Base-by-base conservation (phyloP, 345 rosid genomes). In the Salix purpurea region DNA sequence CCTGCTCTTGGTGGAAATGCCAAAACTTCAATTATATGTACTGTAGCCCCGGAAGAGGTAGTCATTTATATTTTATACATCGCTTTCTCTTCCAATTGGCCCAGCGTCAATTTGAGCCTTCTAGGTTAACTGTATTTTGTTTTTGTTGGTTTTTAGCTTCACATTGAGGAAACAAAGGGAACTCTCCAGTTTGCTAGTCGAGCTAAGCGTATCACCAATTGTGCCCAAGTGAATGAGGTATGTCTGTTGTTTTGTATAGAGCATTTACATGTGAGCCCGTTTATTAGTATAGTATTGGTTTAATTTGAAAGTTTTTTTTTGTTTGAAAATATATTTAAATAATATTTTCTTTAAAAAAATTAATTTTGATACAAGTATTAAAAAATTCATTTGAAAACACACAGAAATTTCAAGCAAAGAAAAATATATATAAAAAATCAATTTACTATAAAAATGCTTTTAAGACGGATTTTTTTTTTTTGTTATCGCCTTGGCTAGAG, bases 1-100 rank as follows among this genome's bases (percentile, higher is more conserved):
- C 94, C 97, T 84, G 97, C 98, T 40, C 92, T 96, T 24, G 99
- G 99, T 37, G 99, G 99, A 62, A 96, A 96, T 80, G 97, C 98
- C 7, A 96, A 93, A 85, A 93, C 99, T 67, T 93, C 98, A 74
- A 93, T 96, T 76, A 96, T 96, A 78, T 96, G 99, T 83, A 96
- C 99, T 26, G 67, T 93, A 70, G 98, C 98, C 75, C 99, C 99
- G 77, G 98, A 96, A 89, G 96, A 93, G 97, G 99, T 96, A 89
- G 62, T 21, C 28, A 54, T 21, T 30, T 69, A 19, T 19, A 19
- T 54, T 54, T 19, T 54, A 54, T 19, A 7, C 10, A 19, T 54
- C 24, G 60, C 23, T 9, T 7, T 19, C n/a, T 9, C 23, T 19
- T 52, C 6, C 58, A 21, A 19, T 19, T 54, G 60, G 1, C 24